phyloP scores from a whole-genome alignment of 139 green algal species.

The Eudorina sp. region DNA sequence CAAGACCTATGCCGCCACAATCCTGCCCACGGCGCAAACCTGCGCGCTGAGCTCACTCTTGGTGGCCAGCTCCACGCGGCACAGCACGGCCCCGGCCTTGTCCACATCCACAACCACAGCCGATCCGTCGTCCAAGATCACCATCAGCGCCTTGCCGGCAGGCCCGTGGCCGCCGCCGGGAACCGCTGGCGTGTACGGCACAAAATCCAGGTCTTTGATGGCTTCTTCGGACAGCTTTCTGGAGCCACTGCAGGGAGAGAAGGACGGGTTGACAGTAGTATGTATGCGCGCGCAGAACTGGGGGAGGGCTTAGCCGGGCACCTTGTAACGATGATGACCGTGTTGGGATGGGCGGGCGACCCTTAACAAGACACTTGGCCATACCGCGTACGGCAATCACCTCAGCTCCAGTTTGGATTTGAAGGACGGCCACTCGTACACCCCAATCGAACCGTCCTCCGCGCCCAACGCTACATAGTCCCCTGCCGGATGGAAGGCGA shows the following conservation, averaged over 20 bases:
- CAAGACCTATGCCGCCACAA: too few species aligned
- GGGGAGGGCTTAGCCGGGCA: too few species aligned
- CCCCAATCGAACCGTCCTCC: constrained; percentile 35
- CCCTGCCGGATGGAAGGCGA: constrained; percentile 45
- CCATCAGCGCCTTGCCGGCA: not conserved
- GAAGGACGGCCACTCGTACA: constrained; percentile 56
- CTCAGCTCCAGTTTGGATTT: constrained; percentile 52
- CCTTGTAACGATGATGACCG: too few species aligned
- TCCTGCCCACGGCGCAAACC: not conserved
- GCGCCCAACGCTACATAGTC: constrained; percentile 40
- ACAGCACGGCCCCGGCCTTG: constrained; percentile 19
- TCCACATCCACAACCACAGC: constrained; percentile 50
- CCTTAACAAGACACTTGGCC: too few species aligned
- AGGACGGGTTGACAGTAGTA: too few species aligned
- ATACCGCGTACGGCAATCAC: not conserved
- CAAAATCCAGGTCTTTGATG: constrained; percentile 52
- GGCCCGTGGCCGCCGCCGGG: not conserved
- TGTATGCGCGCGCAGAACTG: too few species aligned
- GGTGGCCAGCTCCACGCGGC: constrained; percentile 9
- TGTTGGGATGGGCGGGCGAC: too few species aligned
- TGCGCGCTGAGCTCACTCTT: not conserved
- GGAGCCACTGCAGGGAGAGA: constrained; percentile 50
- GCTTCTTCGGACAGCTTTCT: constrained; percentile 47
- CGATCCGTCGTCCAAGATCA: constrained; percentile 53
- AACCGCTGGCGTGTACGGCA: not conserved